A percentile compares a stretch with the other conserved stretches of the same genome.
phyloP scores from a whole-genome alignment of 352 stramenopile species.

The Phytophthora tubulina region DNA sequence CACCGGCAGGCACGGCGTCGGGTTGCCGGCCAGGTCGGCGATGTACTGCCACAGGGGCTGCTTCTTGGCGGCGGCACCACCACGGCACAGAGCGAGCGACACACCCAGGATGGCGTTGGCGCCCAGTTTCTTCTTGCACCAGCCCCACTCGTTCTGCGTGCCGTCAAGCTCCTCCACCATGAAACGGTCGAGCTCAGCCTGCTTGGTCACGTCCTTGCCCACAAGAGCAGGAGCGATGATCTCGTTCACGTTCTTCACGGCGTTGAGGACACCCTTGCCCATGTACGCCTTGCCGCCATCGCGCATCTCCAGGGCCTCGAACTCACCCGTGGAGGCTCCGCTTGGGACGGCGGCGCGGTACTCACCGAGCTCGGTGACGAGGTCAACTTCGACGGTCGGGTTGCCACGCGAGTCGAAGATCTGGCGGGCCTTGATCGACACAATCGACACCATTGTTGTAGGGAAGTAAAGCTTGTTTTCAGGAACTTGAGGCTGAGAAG shows the following conservation, averaged over 20 bases:
- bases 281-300: constrained; percentile 97
- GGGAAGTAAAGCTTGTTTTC: constrained; percentile 33
- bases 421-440: constrained; percentile 94
- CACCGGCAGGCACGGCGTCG: constrained; percentile 94
- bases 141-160: constrained; percentile 96
- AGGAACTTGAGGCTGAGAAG: constrained; percentile 33
- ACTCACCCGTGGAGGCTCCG: constrained; percentile 96
- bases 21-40: constrained; percentile 98
- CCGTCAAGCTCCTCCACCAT: constrained; percentile 98
- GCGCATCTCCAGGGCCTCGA: constrained; percentile 98
- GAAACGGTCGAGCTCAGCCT: constrained; percentile 95
- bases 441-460: constrained; percentile 74
- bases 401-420: constrained; percentile 99
- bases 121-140: constrained; percentile 97
- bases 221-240: constrained; percentile 96
- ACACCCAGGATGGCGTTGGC: constrained; percentile 99
- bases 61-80: constrained; percentile 95
- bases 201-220: constrained; percentile 97
- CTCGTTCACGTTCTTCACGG: constrained; percentile 98
- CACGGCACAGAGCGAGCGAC: constrained; percentile 97
- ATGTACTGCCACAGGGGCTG: constrained; percentile 99
- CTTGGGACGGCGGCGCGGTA: constrained; percentile 97
- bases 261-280: constrained; percentile 98
- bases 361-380: constrained; percentile 92
- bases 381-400: constrained; percentile 98